Evolutionary conservation across 257 asterid species (phyloP).

Genomic region (Nemophila menziesii): DNA sequence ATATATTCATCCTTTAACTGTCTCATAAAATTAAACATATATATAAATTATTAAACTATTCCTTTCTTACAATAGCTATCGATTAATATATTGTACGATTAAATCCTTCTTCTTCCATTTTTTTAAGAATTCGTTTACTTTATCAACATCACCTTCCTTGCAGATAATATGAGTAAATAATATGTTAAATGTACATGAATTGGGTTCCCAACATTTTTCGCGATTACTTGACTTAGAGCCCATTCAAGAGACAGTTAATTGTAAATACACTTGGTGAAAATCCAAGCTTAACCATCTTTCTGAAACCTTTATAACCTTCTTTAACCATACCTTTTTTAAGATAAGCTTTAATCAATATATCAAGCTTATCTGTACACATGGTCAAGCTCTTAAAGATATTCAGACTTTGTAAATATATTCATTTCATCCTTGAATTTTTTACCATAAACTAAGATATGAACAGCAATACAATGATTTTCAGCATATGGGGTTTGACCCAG

Average conservation of each 20-base stretch:
- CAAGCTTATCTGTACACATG: constrained; percentile 33
- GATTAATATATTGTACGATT: constrained; percentile 60
- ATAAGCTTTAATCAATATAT: constrained; percentile 81
- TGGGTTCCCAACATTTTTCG: constrained; percentile 76
- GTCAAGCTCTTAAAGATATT: constrained; percentile 41
- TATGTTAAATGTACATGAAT: constrained; percentile 63
- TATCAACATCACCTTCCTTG: constrained; percentile 53
- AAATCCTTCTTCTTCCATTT: constrained; percentile 81
- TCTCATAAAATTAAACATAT: no score
- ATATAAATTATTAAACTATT: no score
- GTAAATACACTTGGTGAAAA: constrained; percentile 53
- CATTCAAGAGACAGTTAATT: constrained; percentile 46
- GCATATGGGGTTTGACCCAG: constrained; percentile 28
- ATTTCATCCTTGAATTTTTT: constrained; percentile 51
- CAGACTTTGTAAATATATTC: constrained; percentile 25
- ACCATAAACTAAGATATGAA: constrained; percentile 73
- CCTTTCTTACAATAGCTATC: constrained; percentile 61
- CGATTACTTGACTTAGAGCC: constrained; percentile 41
- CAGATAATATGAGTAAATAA: constrained; percentile 52
- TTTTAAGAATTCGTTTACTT: constrained; percentile 57
- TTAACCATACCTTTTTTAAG: constrained; percentile 42
- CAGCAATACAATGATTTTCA: constrained; percentile 39
- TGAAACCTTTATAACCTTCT: constrained; percentile 42
- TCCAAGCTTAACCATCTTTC: constrained; percentile 37
- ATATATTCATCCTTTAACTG: no score